phyloP scores from a whole-genome alignment of 257 asterid species.

The Solanum clarkiae region DNA sequence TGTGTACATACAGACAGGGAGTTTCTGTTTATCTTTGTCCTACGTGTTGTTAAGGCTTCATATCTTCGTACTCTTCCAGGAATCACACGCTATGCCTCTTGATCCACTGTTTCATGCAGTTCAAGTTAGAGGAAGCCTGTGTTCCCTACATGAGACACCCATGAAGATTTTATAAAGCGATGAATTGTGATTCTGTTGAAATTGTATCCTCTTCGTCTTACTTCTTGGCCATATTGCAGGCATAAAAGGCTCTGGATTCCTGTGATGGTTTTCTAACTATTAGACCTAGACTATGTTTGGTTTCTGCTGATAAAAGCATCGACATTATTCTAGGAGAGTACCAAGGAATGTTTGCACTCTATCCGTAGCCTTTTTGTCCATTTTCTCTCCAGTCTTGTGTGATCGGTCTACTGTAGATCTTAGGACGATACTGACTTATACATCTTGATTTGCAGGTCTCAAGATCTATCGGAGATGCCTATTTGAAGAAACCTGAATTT shows the following conservation, averaged over 20 bases:
- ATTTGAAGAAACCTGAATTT: slow-evolving; percentile 85
- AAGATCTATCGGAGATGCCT: slow-evolving; percentile 88
- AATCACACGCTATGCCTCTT: slow-evolving; percentile 56
- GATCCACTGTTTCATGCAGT: slow-evolving; percentile 50
- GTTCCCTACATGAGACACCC: slow-evolving; percentile 45
- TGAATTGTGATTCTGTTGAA: slow-evolving; percentile 37
- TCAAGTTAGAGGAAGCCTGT: slow-evolving; percentile 37
- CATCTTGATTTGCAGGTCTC: slow-evolving; percentile 52
- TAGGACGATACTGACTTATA: background rate
- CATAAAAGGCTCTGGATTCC: slow-evolving; percentile 13
- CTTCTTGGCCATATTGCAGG: slow-evolving; percentile 18
- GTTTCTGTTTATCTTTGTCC: background rate
- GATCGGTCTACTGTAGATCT: background rate
- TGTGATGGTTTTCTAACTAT: slow-evolving; percentile 20
- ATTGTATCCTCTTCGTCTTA: slow-evolving; percentile 13
- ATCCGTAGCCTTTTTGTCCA: background rate
- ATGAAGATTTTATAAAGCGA: slow-evolving; percentile 28
- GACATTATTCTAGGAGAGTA: slow-evolving; percentile 14
- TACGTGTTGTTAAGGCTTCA: slow-evolving; percentile 29
- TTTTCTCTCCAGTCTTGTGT: background rate
- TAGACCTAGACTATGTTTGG: slow-evolving; percentile 25
- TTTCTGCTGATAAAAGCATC: slow-evolving; percentile 27
- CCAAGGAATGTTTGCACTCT: slow-evolving; percentile 1
- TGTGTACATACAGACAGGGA: background rate
- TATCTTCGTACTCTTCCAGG: slow-evolving; percentile 53